These are phyloP conservation scores for Lactifluus hygrophoroides DNA, from an alignment of 768 basidiomycete genomes.

Conservation along the genomic window DNA sequence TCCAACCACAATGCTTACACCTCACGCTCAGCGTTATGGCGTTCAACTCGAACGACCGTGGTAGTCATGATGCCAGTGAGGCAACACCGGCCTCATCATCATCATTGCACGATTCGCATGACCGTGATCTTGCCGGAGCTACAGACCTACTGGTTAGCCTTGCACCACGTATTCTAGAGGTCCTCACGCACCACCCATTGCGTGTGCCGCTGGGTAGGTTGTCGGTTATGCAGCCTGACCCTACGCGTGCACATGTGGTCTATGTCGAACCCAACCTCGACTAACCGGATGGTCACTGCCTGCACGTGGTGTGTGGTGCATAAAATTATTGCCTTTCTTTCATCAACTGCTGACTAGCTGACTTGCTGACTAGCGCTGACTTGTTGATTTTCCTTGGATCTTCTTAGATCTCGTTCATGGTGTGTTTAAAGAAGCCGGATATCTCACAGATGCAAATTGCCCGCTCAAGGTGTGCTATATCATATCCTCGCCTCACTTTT, in stretches of 20 bases:
- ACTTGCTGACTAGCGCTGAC: too few species aligned
- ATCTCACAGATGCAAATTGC: slow-evolving; percentile 27
- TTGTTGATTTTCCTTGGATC: too few species aligned
- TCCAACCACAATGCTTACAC: slow-evolving; percentile 52
- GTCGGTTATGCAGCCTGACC: slow-evolving; percentile 40
- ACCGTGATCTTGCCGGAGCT: slow-evolving; percentile 22
- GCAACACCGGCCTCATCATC: too few species aligned
- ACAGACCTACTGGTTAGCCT: slow-evolving; percentile 23
- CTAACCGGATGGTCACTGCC: slow-evolving; percentile 25
- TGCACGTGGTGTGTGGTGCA: slow-evolving; percentile 29
- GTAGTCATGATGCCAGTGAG: too few species aligned
- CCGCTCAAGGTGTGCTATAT: slow-evolving; percentile 29
- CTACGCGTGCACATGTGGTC: slow-evolving; percentile 43
- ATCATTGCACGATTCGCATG: too few species aligned
- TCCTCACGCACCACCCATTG: slow-evolving; percentile 31
- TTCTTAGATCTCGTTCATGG: slow-evolving; percentile 26
- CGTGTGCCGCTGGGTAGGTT: slow-evolving; percentile 39
- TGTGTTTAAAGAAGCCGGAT: slow-evolving; percentile 27
- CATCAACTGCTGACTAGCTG: too few species aligned
- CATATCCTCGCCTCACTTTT: background rate
- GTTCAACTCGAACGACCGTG: too few species aligned
- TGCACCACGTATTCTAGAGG: slow-evolving; percentile 31
- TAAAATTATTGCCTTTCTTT: background rate
- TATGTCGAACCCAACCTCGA: slow-evolving; percentile 42
- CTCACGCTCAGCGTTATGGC: slow-evolving; percentile 70